phyloP scores from a whole-genome alignment of 2,329 filamentous ascomycete genomes.

The Trichoderma aggressivum region DNA sequence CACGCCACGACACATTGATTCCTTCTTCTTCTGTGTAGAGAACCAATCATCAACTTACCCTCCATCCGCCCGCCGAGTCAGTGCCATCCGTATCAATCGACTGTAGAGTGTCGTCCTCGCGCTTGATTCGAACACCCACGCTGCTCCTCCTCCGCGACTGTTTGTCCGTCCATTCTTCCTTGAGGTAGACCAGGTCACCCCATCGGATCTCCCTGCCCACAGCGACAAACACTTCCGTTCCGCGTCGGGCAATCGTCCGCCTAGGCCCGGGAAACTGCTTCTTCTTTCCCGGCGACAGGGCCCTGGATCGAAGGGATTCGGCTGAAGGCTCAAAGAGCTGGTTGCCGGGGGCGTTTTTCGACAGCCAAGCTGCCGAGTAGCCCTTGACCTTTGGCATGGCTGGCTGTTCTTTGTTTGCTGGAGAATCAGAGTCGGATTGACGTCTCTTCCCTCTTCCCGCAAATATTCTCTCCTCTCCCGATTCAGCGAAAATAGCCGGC shows the following conservation, averaged over 20 bases:
- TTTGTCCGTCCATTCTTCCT: constrained; percentile 50
- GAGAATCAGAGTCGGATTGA: neutral
- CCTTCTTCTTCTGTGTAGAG: neutral
- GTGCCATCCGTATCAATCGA: constrained; percentile 32
- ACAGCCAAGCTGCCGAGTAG: constrained; percentile 86
- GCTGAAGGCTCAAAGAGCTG: constrained; percentile 64
- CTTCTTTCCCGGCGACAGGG: constrained; percentile 41
- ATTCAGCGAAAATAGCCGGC: neutral
- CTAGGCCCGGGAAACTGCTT: constrained; percentile 48
- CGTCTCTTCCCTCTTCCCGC: neutral
- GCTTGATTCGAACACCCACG: constrained; percentile 43
- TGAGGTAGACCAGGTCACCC: constrained; percentile 78
- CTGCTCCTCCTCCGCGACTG: constrained; percentile 31
- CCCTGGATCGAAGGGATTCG: constrained; percentile 39
- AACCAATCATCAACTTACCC: constrained; percentile 30
- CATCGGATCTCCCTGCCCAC: constrained; percentile 88
- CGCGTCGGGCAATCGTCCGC: constrained; percentile 72
- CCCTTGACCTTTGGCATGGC: constrained; percentile 81
- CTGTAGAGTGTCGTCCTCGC: constrained; percentile 41
- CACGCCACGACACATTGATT: neutral
- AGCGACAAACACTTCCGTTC: constrained; percentile 84
- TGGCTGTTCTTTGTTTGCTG: constrained; percentile 19
- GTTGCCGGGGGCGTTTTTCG: constrained; percentile 71
- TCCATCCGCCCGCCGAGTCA: constrained; percentile 30
- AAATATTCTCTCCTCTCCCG: neutral